These are phyloP conservation scores for Tardiomyces blankii DNA, from an alignment of 1,139 yeast species.

Conservation along the genomic window DNA sequence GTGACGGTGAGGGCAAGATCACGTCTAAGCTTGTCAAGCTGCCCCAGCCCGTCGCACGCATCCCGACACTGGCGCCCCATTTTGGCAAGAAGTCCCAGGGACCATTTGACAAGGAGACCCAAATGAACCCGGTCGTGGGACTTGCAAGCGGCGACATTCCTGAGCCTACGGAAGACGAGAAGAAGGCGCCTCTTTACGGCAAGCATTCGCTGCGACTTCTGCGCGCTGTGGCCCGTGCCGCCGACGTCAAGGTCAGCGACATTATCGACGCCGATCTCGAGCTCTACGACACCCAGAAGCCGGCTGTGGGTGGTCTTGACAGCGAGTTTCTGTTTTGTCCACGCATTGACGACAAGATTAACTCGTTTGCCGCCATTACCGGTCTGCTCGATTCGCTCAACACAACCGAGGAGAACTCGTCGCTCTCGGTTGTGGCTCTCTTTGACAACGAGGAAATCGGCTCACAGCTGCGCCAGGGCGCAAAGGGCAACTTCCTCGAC, in stretches of 20 bases:
- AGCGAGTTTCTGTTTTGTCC: slow-evolving; percentile 88
- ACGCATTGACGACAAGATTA: slow-evolving; percentile 82
- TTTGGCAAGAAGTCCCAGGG: slow-evolving; percentile 65
- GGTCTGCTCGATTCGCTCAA: slow-evolving; percentile 43
- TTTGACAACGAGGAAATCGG: slow-evolving; percentile 96
- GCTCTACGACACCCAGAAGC: slow-evolving; percentile 73
- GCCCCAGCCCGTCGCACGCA: slow-evolving; percentile 75
- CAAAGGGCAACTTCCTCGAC: slow-evolving; percentile 81
- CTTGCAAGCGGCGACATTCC: slow-evolving; percentile 18
- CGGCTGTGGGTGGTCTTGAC: slow-evolving; percentile 78
- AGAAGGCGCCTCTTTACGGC: slow-evolving; percentile 47
- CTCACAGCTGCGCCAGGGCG: slow-evolving; percentile 86
- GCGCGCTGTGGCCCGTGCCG: slow-evolving; percentile 56
- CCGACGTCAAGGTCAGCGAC: slow-evolving; percentile 41
- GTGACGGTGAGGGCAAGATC: slow-evolving; percentile 35
- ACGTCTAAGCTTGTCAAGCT: slow-evolving; percentile 66
- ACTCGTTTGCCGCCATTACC: slow-evolving; percentile 71
- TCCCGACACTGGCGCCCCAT: slow-evolving; percentile 95
- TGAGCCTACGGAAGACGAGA: slow-evolving; percentile 47
- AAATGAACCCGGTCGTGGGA: slow-evolving; percentile 83
- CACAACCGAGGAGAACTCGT: slow-evolving; percentile 44
- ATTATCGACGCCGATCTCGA: slow-evolving; percentile 83
- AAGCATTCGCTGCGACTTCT: slow-evolving; percentile 68
- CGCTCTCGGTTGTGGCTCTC: slow-evolving; percentile 56
- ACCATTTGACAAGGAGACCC: slow-evolving; percentile 83